Percentiles rank a stretch among this genome's conserved stretches.
Conservation (phyloP, 2,329 filamentous ascomycete species). For the Pseudovirgaria hyperparasitica region DNA sequence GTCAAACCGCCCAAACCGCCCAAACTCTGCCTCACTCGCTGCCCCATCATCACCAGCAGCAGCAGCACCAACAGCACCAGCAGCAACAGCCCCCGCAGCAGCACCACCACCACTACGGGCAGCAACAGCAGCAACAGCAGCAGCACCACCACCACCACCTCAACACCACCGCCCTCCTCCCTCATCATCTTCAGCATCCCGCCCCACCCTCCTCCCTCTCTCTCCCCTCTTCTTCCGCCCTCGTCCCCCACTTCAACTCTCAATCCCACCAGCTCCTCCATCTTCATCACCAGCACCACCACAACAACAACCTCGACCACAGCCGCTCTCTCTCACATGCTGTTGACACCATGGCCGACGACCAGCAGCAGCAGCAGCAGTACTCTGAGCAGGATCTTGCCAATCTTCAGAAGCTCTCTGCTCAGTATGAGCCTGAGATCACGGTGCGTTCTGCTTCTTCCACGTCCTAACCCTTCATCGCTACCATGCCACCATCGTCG, state of each 20-base stretch:
- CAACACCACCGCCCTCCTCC: constrained; percentile 4
- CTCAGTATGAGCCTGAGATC: constrained; percentile 45
- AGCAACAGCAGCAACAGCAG: constrained; percentile 3
- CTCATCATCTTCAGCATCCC: not conserved
- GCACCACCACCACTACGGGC: constrained; percentile 13
- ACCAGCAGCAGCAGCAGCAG: too few species aligned
- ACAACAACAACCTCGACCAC: constrained; percentile 15
- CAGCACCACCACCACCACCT: constrained; percentile 2
- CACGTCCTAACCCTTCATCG: constrained; percentile 8
- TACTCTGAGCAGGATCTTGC: constrained; percentile 43
- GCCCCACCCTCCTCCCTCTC: constrained; percentile 1
- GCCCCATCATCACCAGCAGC: constrained; percentile 5
- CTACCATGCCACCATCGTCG: not conserved
- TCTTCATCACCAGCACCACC: constrained; percentile 14
- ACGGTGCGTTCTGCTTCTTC: constrained; percentile 31
- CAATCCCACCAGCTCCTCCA: constrained; percentile 9
- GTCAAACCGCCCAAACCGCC: constrained; percentile 5
- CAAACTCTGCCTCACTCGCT: not conserved
- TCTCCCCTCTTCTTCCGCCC: not conserved
- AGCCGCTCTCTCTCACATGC: too few species aligned
- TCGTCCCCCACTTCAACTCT: too few species aligned
- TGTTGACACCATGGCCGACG: too few species aligned
- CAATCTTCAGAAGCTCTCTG: constrained; percentile 49
- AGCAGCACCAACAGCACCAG: constrained; percentile 7
- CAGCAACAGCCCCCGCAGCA: constrained; percentile 12